Evolutionary conservation across 495 filamentous ascomycete species (phyloP).

Genomic region (Podospora pseudocomata): DNA sequence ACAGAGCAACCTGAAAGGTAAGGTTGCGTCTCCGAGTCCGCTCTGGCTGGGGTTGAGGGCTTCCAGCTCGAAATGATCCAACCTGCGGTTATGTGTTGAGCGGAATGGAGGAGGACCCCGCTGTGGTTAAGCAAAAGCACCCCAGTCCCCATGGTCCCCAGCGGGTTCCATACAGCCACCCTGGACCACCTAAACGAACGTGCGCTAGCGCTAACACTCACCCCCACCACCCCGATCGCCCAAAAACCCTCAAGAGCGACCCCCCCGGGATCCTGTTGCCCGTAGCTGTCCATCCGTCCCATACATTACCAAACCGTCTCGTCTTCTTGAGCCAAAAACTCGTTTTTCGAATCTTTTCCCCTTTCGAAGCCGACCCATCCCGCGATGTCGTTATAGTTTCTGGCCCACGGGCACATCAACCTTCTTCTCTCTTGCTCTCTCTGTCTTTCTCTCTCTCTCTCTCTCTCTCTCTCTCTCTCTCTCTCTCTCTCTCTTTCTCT

Average conservation of each 20-base stretch:
- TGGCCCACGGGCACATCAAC: constrained; percentile 12
- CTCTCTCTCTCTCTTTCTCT: constrained; percentile 7
- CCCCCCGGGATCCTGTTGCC: not conserved
- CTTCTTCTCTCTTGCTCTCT: constrained; percentile 7
- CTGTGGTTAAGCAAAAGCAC: not conserved
- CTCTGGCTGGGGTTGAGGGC: not conserved
- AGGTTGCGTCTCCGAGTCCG: not conserved
- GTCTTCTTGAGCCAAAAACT: constrained; percentile 10
- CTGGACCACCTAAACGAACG: not conserved
- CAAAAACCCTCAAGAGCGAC: constrained; percentile 9
- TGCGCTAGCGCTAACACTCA: constrained; percentile 8
- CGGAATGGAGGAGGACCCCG: not conserved
- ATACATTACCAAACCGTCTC: constrained; percentile 6
- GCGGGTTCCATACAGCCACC: not conserved
- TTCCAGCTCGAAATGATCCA: not conserved
- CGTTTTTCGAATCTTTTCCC: constrained; percentile 1
- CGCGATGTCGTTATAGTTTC: constrained; percentile 19
- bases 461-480: constrained; percentile 7
- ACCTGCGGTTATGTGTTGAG: not conserved
- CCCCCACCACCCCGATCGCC: constrained; percentile 10
- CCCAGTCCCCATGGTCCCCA: not conserved
- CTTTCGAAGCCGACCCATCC: constrained; percentile 1
- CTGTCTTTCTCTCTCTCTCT: not conserved
- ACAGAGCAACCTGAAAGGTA: not conserved
- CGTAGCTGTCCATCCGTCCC: not conserved